Base-by-base conservation (phyloP, 164 flowering plant genomes). In the Malania oleifera region DNA sequence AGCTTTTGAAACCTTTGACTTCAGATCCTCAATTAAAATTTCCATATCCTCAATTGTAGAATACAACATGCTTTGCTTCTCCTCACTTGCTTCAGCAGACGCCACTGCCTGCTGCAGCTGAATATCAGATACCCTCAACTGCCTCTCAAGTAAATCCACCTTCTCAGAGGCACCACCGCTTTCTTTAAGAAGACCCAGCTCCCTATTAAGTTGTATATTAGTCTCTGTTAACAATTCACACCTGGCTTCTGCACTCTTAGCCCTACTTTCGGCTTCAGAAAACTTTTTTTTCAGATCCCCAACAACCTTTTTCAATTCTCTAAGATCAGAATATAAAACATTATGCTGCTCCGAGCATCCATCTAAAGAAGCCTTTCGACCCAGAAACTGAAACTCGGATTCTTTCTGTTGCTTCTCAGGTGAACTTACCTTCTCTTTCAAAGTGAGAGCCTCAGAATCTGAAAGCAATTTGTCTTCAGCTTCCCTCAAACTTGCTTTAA, bases 41-140 rank as follows among this genome's bases (percentile, higher is more conserved):
- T 82, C 84, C 92, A 86, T 86, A 64, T 85, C 88, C 48, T 50
- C 41, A 13, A 85, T 71, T n/a, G 75, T 55, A 59, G 82, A 69
- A 66, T 69, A 56, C 51, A 81, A 62, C 92, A 83, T 67, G 50
- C 6, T 70, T 71, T 78, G 78, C 67, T 80, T 75, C 76, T 86
- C 89, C 65, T 73, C 69, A 69, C 77, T 75, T 28, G 92, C 92
- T 66, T 86, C 92, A 17, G 73, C 71, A 62, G 77, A 67, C 62
- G 84, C 89, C 56, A 57, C 60, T 28, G 82, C 82, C 61, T 75
- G 80, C 61, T 78, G 79, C 52, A 79, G 70, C 57, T 60, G 67
- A 31, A 67, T 61, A 45, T 79, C 85, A 24, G 70, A 65, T 17
- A 78, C 83, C 54, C 60, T 67, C 65, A 82, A 44, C 67, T 73